These are phyloP conservation scores for Hanseniaspora gamundiae DNA, from an alignment of 1,139 yeast species.

Conservation along the genomic window DNA sequence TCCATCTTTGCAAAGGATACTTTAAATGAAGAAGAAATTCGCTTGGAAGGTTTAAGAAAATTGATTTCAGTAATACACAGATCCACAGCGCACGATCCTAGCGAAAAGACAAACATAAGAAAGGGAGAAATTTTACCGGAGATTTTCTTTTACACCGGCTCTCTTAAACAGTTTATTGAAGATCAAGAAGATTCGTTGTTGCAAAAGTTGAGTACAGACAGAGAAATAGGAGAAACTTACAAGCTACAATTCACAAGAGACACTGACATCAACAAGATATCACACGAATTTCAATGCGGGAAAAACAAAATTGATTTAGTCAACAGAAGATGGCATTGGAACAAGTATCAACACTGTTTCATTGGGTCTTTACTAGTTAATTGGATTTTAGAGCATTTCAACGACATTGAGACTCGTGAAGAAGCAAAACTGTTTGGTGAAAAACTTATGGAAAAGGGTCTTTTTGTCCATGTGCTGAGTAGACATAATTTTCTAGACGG, in stretches of 20 bases:
- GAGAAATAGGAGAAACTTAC: conserved; percentile 13
- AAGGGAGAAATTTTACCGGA: conserved; percentile 56
- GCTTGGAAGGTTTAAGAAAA: conserved; percentile 76
- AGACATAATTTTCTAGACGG: conserved; percentile 85
- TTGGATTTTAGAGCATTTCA: conserved; percentile 71
- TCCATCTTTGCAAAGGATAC: conserved; percentile 39
- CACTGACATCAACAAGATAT: conserved; percentile 37
- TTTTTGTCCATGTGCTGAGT: conserved; percentile 70
- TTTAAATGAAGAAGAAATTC: conserved; percentile 65
- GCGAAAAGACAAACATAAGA: conserved; percentile 29
- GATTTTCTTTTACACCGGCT: conserved; percentile 80
- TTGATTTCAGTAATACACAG: conserved; percentile 57
- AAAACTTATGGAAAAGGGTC: conserved; percentile 51
- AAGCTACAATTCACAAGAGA: conserved; percentile 29
- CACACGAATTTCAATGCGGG: conserved; percentile 52
- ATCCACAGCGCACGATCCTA: conserved; percentile 37
- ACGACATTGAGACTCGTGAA: conserved; percentile 68
- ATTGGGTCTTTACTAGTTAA: conserved; percentile 75
- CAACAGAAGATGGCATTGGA: conserved; percentile 89
- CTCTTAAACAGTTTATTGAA: conserved; percentile 53
- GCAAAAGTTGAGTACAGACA: background rate
- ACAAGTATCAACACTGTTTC: conserved; percentile 64
- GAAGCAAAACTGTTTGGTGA: conserved; percentile 79
- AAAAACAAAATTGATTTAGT: conserved; percentile 45
- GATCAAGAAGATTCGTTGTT: conserved; percentile 27